Base-by-base conservation (phyloP, 495 filamentous ascomycete species). In the Podospora tetraspora region DNA sequence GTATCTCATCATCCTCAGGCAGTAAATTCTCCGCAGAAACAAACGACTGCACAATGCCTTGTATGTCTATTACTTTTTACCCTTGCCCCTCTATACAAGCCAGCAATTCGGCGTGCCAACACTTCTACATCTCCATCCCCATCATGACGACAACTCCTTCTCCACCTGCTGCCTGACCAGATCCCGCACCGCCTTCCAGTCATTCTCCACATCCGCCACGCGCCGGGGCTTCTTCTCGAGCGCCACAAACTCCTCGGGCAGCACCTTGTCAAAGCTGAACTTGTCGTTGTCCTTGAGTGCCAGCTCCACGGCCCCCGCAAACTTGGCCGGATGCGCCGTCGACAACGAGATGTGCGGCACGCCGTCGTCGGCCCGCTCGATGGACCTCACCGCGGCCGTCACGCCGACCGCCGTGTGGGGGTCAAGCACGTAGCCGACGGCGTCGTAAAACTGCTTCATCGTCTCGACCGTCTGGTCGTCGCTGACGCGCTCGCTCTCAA, bases 291-390 rank as follows among this genome's bases (percentile, higher is more conserved):
- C 85, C 25, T 85, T 84, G 78, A 97, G 79, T 1, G 93, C 93
- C 43, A 88, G 71, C 66, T 90, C 85, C 5, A 98, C 93, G 0
- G 91, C 93, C 60, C 85, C 84, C 11, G 87, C 86, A 75, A 97
- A 97, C 78, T 98, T 98, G 57, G 94, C 94, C 3, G 94, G 94
- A 80, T 97, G 94, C 10, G 94, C 94, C 2, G 94, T 98, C 6
- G 92, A 90, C 6, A 97, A 86, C 3, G 92, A 87, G 75, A 99
- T 91, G 73, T 92, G 90, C 64, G 84, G 81, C 22, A 79, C 81
- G 25, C 78, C 71, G 10, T 59, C 27, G 3, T 62, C 69, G 16
- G 80, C 77, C n/a, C 84, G 81, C 43, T 83, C 71, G 52, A 91
- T 82, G 7, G 90, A 90, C 52, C 92, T 82, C 32, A 84, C 69